phyloP scores from a whole-genome alignment of 768 basidiomycete genomes.

The Xerocomus spinulosus region DNA sequence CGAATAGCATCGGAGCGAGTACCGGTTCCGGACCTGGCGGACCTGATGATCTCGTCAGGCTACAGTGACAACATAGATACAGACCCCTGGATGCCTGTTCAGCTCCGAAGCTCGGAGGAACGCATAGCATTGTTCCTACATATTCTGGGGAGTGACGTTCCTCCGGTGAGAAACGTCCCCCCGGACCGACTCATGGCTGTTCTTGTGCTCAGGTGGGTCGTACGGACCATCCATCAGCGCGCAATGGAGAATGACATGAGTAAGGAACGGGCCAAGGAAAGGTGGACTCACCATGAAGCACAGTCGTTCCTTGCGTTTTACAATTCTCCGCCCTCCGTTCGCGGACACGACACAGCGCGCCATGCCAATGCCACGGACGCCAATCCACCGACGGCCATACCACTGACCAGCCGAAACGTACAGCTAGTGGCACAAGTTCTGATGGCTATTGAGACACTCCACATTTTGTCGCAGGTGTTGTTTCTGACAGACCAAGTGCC shows the following conservation, averaged over 20 bases:
- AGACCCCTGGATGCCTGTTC: slow-evolving; percentile 39
- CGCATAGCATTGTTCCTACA: slow-evolving; percentile 55
- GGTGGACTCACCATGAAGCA: slow-evolving; percentile 66
- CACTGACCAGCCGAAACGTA: slow-evolving; percentile 54
- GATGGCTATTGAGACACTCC: slow-evolving; percentile 54
- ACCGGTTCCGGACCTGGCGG: slow-evolving; percentile 43
- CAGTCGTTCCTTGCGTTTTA: slow-evolving; percentile 55
- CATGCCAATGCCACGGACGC: slow-evolving; percentile 13
- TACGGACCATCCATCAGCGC: slow-evolving; percentile 45
- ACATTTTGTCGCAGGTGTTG: slow-evolving; percentile 57
- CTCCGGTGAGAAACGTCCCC: slow-evolving; percentile 43
- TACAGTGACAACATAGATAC: slow-evolving; percentile 20
- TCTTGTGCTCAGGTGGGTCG: slow-evolving; percentile 61
- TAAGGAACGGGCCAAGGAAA: slow-evolving; percentile 60
- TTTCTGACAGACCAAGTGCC: slow-evolving; percentile 49
- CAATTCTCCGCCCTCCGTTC: slow-evolving; percentile 7
- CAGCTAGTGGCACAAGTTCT: slow-evolving; percentile 65
- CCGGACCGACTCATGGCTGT: slow-evolving; percentile 45
- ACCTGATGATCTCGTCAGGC: slow-evolving; percentile 41
- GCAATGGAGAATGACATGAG: slow-evolving; percentile 44
- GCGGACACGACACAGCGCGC: slow-evolving; percentile 11
- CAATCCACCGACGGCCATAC: slow-evolving; percentile 10
- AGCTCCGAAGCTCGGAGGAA: slow-evolving; percentile 45
- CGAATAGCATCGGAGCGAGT: slow-evolving; percentile 58
- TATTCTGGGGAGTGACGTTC: slow-evolving; percentile 50